These are phyloP conservation scores for Phoma sp. DNA, from an alignment of 2,329 filamentous ascomycete species.

Conservation along the genomic window DNA sequence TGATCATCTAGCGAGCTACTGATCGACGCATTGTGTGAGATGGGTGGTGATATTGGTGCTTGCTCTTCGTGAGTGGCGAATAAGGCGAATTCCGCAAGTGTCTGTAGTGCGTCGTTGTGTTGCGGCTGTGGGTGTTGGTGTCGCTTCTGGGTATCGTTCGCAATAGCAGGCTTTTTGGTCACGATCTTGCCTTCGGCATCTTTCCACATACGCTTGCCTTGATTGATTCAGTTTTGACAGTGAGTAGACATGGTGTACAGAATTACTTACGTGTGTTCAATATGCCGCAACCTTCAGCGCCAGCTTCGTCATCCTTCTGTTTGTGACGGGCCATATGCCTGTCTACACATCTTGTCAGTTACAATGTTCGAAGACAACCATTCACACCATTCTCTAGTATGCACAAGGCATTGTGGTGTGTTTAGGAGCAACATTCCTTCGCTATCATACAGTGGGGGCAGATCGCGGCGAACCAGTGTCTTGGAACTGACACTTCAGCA, in stretches of 20 bases:
- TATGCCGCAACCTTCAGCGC: constrained; percentile 59
- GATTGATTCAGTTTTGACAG: neutral
- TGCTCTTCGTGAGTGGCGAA: constrained; percentile 31
- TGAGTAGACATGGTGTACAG: no score
- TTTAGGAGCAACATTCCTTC: neutral
- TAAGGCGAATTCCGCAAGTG: constrained; percentile 29
- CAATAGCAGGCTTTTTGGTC: constrained; percentile 49
- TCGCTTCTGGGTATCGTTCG: constrained; percentile 16
- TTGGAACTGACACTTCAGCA: neutral
- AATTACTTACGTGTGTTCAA: constrained; percentile 56
- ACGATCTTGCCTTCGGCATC: constrained; percentile 62
- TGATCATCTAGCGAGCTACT: constrained; percentile 39
- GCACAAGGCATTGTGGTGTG: neutral
- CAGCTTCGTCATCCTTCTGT: constrained; percentile 64
- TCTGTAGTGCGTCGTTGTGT: constrained; percentile 22
- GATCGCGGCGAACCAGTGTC: neutral
- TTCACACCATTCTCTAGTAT: neutral
- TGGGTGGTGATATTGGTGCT: constrained; percentile 46
- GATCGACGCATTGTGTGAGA: constrained; percentile 40
- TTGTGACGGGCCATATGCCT: constrained; percentile 64
- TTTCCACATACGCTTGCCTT: constrained; percentile 61
- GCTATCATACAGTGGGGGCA: constrained; percentile 13
- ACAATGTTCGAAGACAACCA: neutral
- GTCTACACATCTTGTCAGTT: constrained; percentile 51
- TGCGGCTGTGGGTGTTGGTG: constrained; percentile 11